These are phyloP conservation scores for Volvariella volvacea DNA, from an alignment of 1,284 basidiomycete genomes.

Conservation along the genomic window DNA sequence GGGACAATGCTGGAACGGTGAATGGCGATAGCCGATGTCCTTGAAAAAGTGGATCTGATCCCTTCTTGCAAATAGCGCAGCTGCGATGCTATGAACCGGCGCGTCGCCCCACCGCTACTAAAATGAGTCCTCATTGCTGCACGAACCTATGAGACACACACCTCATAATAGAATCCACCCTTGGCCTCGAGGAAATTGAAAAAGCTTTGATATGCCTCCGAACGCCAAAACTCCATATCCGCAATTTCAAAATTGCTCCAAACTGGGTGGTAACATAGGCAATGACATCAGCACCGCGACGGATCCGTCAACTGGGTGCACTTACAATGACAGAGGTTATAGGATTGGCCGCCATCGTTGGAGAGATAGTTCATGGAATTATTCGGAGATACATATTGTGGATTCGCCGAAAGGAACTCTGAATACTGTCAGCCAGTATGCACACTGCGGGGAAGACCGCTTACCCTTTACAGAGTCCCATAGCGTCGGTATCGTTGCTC, in stretches of 20 bases:
- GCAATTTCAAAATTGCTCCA: conserved; percentile 89
- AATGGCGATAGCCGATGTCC: conserved; percentile 42
- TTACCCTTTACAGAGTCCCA: conserved; percentile 67
- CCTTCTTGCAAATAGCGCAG: conserved; percentile 62
- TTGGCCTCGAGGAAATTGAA: conserved; percentile 72
- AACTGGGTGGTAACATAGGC: conserved; percentile 29
- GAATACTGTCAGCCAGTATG: conserved; percentile 7
- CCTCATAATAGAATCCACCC: conserved; percentile 86
- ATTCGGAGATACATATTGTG: conserved; percentile 60
- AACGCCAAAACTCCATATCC: conserved; percentile 75
- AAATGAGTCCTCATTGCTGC: neutral
- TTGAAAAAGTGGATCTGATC: conserved; percentile 75
- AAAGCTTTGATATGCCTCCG: conserved; percentile 70
- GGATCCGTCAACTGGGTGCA: too few species aligned
- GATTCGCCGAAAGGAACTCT: conserved; percentile 67
- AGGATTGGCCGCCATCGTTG: conserved; percentile 63
- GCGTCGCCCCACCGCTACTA: conserved; percentile 81
- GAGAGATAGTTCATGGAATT: conserved; percentile 74
- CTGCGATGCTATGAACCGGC: conserved; percentile 80
- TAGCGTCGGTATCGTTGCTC: conserved; percentile 71
- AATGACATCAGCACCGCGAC: neutral
- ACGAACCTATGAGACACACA: conserved; percentile 17
- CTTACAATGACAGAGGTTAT: conserved; percentile 81
- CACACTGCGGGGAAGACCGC: conserved; percentile 8
- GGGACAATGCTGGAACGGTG: conserved; percentile 32